Evolutionary conservation across 306 rosid genomes (phyloP).

Genomic region (Phaseolus lunatus): DNA sequence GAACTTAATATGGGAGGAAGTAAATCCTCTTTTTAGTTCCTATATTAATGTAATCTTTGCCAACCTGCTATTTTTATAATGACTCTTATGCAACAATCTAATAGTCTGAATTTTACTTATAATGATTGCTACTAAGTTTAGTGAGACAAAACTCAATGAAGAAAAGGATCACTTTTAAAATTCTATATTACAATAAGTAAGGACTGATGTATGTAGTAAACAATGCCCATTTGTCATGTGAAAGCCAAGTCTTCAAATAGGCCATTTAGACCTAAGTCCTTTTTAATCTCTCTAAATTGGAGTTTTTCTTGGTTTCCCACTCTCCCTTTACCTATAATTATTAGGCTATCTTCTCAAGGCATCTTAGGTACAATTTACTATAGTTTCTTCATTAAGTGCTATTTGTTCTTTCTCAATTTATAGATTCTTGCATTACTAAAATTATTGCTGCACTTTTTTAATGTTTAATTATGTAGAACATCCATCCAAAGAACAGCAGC

Average conservation of each 20-base stretch:
- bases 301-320: background rate
- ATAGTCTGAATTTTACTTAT: constrained; percentile 14
- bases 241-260: background rate
- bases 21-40: constrained; percentile 7
- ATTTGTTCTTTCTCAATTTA: background rate
- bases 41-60: background rate
- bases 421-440: background rate
- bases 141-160: constrained; percentile 4
- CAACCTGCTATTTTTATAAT: background rate
- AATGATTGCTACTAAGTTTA: background rate
- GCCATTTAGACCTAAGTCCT: background rate
- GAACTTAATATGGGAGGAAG: background rate
- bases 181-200: background rate
- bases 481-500: constrained; percentile 27
- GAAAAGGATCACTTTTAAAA: background rate
- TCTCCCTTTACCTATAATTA: background rate
- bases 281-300: background rate
- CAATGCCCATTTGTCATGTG: background rate
- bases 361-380: background rate
- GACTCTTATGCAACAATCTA: background rate
- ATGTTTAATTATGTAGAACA: background rate
- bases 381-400: background rate
- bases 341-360: background rate
- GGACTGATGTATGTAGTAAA: background rate
- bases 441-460: background rate